Evolutionary conservation across 2,329 filamentous ascomycete species (phyloP), one percentile per base, ranked within the genome.

Genomic region (Incumbomyces lentus): DNA sequence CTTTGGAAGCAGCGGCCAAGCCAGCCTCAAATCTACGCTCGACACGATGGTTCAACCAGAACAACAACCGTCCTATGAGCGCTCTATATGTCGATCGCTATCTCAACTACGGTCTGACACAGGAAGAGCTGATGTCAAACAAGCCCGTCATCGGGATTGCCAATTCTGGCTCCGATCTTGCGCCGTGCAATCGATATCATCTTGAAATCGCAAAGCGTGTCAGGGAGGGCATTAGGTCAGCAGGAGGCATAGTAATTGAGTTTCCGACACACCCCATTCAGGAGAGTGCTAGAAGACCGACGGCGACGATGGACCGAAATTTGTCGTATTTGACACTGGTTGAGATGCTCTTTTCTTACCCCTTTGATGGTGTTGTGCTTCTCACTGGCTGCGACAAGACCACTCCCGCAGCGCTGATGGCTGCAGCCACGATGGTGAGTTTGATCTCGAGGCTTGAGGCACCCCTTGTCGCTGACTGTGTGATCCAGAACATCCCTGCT

Each of bases 331-430:
- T 74, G 18, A 60, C 64, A 10, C 59, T 74, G 26, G 70, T 73
- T 14, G 71, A 74, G 57, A 56, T 74, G 14, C 59, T 74, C 33
- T 63, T 66, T 47, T 68, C 64, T 0, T 73, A 74, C 58, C 68
- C 68, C 3, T 59, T 74, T 40, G 71, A 74, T 53, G 71, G 71
- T 17, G 67, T 74, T 17, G 71, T 74, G 13, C 58, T 74, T 19
- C 61, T 74, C 41, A 74, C 71, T 0, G 71, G 71, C 7, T 74
- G 71, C 58, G 71, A 74, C 52, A 74, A 74, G 64, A 74, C 70
- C 4, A 73, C 70, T 0, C 71, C 71, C 12, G 71, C 70, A 12
- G 68, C 64, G 43, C 58, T 74, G 39, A 74, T 74, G 71, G 71
- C 71, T 12, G 71, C 71, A 3, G 70, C 70, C 33, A 73, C 70